Conservation (phyloP, 306 rosid species). For the Albizia julibrissin region DNA sequence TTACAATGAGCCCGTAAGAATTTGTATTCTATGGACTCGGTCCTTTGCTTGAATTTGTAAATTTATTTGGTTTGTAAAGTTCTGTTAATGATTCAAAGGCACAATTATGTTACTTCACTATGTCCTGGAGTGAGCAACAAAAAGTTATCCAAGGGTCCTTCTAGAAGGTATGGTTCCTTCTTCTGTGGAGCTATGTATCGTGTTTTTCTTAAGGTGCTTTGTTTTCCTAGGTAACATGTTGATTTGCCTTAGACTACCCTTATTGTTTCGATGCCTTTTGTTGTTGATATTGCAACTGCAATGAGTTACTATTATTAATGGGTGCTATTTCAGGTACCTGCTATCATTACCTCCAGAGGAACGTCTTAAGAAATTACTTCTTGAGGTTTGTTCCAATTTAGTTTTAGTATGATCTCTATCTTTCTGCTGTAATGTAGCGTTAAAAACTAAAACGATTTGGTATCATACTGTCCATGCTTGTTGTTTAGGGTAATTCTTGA, state of each 20-base stretch:
- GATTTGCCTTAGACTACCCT: slow-evolving; percentile 12
- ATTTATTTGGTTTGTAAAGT: slow-evolving; percentile 25
- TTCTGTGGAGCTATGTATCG: neutral
- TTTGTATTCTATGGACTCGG: neutral
- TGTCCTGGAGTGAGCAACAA: slow-evolving; percentile 67
- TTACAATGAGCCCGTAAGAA: slow-evolving; percentile 78
- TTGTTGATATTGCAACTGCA: slow-evolving; percentile 1
- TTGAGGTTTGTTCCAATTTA: slow-evolving; percentile 66
- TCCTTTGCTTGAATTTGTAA: neutral
- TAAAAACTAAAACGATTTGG: slow-evolving; percentile 16
- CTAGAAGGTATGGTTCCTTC: slow-evolving; percentile 55
- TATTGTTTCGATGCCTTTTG: slow-evolving; percentile 15
- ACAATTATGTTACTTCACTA: slow-evolving; percentile 65
- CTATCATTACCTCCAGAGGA: slow-evolving; percentile 71
- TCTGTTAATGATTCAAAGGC: slow-evolving; percentile 50
- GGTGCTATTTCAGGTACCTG: slow-evolving; percentile 59
- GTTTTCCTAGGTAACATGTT: neutral
- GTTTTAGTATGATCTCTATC: slow-evolving; percentile 26
- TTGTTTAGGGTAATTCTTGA: slow-evolving; percentile 18
- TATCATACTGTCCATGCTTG: slow-evolving; percentile 16
- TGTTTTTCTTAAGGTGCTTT: neutral
- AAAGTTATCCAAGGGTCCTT: slow-evolving; percentile 50
- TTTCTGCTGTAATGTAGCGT: slow-evolving; percentile 19
- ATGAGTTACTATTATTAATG: slow-evolving; percentile 17
- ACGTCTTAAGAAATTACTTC: slow-evolving; percentile 69